Conservation (phyloP, 352 stramenopile species). For the Blastocystis sp. region DNA sequence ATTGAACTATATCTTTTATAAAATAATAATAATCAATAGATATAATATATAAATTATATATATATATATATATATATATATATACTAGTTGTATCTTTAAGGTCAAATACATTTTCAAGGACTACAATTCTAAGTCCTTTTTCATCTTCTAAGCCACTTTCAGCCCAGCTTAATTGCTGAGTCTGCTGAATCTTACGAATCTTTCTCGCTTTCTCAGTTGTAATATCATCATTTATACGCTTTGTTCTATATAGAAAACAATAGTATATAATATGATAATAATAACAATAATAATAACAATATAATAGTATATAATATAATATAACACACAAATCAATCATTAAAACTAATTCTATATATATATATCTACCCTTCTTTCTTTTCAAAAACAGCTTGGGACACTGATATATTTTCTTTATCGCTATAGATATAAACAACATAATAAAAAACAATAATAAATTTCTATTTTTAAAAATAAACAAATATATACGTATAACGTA, state of each 20-base stretch:
- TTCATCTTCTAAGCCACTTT: constrained; percentile 5
- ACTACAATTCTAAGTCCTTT: constrained; percentile 22
- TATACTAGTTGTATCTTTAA: constrained; percentile 1
- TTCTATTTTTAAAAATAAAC: not conserved
- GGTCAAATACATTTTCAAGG: constrained; percentile 33
- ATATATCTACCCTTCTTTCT: constrained; percentile 7
- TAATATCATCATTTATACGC: constrained; percentile 27
- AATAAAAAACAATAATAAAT: too few relatives aligned
- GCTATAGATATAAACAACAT: too few relatives aligned
- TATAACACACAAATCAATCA: too few relatives aligned
- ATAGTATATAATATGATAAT: not conserved
- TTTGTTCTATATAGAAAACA: not conserved
- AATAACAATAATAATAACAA: too few relatives aligned
- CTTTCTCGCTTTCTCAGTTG: constrained; percentile 27
- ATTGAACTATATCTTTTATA: too few relatives aligned
- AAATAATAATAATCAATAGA: too few relatives aligned
- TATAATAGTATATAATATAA: too few relatives aligned
- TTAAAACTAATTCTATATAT: too few relatives aligned
- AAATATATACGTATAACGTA: constrained; percentile 8
- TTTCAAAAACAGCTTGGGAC: constrained; percentile 22
- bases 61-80: not conserved
- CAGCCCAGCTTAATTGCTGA: constrained; percentile 21
- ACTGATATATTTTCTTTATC: constrained; percentile 16
- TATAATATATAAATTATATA: constrained; percentile 10
- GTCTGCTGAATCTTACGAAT: constrained; percentile 32